Evolutionary conservation across 1,284 basidiomycete genomes (phyloP).

Genomic region (Marasmius sp.): DNA sequence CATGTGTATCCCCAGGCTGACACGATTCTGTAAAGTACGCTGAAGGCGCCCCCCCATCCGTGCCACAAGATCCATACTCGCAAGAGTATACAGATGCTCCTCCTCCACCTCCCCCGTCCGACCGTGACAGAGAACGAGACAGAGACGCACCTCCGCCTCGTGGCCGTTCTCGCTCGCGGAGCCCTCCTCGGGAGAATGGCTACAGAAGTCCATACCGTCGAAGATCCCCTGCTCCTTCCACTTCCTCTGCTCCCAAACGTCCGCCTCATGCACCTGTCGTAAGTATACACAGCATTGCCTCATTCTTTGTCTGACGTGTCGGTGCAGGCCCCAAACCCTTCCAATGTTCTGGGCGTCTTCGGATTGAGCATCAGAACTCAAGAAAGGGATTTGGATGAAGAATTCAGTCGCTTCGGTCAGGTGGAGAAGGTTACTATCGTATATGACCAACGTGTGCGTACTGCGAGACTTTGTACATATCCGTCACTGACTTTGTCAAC

Average conservation of each 20-base stretch:
- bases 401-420: constrained; percentile 85
- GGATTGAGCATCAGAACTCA: constrained; percentile 93
- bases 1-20: neutral
- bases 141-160: constrained; percentile 35
- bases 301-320: constrained; percentile 34
- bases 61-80: constrained; percentile 75
- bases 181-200: constrained; percentile 51
- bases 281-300: constrained; percentile 30
- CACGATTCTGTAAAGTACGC: constrained; percentile 48
- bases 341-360: constrained; percentile 92
- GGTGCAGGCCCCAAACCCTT: constrained; percentile 79
- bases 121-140: constrained; percentile 37
- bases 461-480: constrained; percentile 1
- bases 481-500: constrained; percentile 14
- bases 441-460: constrained; percentile 95
- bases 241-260: constrained; percentile 49
- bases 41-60: constrained; percentile 42
- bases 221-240: constrained; percentile 43
- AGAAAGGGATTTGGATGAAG: constrained; percentile 92
- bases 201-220: constrained; percentile 54
- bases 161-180: constrained; percentile 74
- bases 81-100: constrained; percentile 69
- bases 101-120: constrained; percentile 32
- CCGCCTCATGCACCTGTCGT: constrained; percentile 75
- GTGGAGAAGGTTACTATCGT: constrained; percentile 98